Evolutionary conservation across 768 basidiomycete genomes (phyloP).

Genomic region (Psilocybe subaeruginosa): DNA sequence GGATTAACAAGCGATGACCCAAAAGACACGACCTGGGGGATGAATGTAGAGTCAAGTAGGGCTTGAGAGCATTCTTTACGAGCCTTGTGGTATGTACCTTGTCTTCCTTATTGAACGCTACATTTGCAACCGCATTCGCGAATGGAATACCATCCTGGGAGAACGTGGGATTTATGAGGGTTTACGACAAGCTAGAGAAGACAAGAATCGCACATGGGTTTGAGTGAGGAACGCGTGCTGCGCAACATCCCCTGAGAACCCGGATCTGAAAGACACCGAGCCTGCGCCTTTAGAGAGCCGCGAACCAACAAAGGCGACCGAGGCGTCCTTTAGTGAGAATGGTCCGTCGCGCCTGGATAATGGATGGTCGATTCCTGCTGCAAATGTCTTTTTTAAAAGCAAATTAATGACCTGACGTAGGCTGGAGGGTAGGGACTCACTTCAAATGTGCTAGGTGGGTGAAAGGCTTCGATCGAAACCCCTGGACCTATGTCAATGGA

Average conservation of each 20-base stretch:
- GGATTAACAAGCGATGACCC: slow-evolving; percentile 31
- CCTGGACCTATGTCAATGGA: slow-evolving; percentile 21
- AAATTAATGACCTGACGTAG: background rate
- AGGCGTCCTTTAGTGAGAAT: slow-evolving; percentile 15
- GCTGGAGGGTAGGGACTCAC: background rate
- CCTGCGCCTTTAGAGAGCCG: slow-evolving; percentile 10
- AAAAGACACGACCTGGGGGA: slow-evolving; percentile 7
- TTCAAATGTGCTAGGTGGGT: slow-evolving; percentile 25
- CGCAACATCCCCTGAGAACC: slow-evolving; percentile 31
- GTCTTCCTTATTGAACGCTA: slow-evolving; percentile 29
- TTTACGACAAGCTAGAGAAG: background rate
- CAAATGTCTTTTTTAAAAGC: slow-evolving; percentile 10
- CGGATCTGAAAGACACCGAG: slow-evolving; percentile 16
- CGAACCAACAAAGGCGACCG: slow-evolving; percentile 15
- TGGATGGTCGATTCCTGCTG: slow-evolving; percentile 13
- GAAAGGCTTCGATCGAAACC: slow-evolving; percentile 26
- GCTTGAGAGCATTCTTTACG: slow-evolving; percentile 22
- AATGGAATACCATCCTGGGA: slow-evolving; percentile 33
- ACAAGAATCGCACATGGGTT: slow-evolving; percentile 12
- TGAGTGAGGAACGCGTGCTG: slow-evolving; percentile 20
- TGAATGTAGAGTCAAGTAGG: background rate
- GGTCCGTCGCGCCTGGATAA: slow-evolving; percentile 11
- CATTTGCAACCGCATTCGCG: slow-evolving; percentile 36
- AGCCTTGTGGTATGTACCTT: background rate
- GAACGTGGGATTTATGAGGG: background rate